Evolutionary conservation across 305 asterid species (phyloP).

Genomic region (Fraxinus nigra): DNA sequence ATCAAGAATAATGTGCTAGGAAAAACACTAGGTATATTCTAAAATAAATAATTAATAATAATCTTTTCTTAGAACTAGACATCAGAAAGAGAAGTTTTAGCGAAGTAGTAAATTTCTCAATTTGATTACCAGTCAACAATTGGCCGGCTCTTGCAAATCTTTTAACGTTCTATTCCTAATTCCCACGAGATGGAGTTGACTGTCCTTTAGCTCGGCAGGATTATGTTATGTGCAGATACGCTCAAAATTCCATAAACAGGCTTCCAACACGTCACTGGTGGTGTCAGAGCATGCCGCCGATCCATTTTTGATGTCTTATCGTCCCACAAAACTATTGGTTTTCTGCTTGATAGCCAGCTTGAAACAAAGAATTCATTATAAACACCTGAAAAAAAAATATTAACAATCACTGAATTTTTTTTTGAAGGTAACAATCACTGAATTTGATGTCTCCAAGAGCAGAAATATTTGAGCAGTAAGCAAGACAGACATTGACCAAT

Average conservation of each 20-base stretch:
- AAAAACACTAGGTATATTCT: slow-evolving; percentile 23
- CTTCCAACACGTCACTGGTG: slow-evolving; percentile 26
- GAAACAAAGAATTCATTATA: slow-evolving; percentile 34
- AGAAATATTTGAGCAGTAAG: neutral
- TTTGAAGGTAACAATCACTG: neutral
- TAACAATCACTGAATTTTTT: neutral
- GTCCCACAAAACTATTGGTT: slow-evolving; percentile 29
- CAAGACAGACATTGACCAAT: neutral
- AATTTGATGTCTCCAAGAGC: neutral
- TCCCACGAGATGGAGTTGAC: slow-evolving; percentile 23
- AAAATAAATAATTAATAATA: slow-evolving; percentile 38
- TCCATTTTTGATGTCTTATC: slow-evolving; percentile 21
- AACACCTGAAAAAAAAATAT: slow-evolving; percentile 33
- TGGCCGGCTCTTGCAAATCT: slow-evolving; percentile 23
- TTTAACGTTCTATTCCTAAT: slow-evolving; percentile 16
- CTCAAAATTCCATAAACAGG: slow-evolving; percentile 26
- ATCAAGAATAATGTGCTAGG: slow-evolving; percentile 33
- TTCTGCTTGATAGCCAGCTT: slow-evolving; percentile 39
- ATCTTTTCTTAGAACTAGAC: slow-evolving; percentile 34
- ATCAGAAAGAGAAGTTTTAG: slow-evolving; percentile 26
- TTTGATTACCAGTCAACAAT: slow-evolving; percentile 28
- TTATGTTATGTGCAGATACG: slow-evolving; percentile 28
- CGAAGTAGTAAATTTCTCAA: slow-evolving; percentile 31
- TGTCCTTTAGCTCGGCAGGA: slow-evolving; percentile 29
- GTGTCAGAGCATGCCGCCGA: slow-evolving; percentile 18